These are phyloP conservation scores for Flaveria ramosissima DNA, from an alignment of 129 eudicot genomes.

Conservation along the genomic window DNA sequence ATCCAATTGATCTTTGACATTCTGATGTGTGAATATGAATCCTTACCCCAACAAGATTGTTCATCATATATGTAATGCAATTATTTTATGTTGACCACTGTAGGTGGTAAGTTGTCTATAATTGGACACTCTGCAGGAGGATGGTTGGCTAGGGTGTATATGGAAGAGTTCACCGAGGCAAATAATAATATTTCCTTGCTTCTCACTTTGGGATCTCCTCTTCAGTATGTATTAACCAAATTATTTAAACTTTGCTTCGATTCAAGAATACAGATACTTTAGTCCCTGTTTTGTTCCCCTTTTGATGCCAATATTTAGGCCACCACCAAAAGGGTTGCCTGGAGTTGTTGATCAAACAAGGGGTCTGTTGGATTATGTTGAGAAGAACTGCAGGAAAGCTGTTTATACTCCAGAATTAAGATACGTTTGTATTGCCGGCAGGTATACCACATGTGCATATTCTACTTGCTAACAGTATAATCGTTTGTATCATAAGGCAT, in stretches of 20 bases:
- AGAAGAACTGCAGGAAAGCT: slow-evolving; percentile 77
- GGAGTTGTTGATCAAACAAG: slow-evolving; percentile 99
- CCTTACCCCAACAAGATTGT: background rate
- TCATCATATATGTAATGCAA: background rate
- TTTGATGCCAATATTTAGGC: slow-evolving; percentile 42
- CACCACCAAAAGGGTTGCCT: slow-evolving; percentile 83
- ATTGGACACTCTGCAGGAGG: slow-evolving; percentile 98
- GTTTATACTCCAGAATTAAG: slow-evolving; percentile 77
- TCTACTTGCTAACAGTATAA: background rate
- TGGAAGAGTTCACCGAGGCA: slow-evolving; percentile 69
- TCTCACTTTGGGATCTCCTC: slow-evolving; percentile 92
- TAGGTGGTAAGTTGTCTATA: slow-evolving; percentile 65
- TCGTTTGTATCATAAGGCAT: no score
- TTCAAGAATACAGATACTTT: background rate
- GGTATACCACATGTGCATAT: slow-evolving; percentile 41
- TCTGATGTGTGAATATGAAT: background rate
- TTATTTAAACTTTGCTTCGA: slow-evolving; percentile 1
- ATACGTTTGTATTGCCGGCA: slow-evolving; percentile 93
- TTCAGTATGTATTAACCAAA: slow-evolving; percentile 53
- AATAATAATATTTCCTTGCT: slow-evolving; percentile 55
- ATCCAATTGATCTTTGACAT: background rate
- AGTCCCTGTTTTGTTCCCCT: background rate
- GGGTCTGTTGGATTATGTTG: slow-evolving; percentile 85
- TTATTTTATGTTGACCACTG: slow-evolving; percentile 3
- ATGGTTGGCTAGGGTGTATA: slow-evolving; percentile 83